phyloP scores from a whole-genome alignment of 345 rosid species.

The Geranium brycei region DNA sequence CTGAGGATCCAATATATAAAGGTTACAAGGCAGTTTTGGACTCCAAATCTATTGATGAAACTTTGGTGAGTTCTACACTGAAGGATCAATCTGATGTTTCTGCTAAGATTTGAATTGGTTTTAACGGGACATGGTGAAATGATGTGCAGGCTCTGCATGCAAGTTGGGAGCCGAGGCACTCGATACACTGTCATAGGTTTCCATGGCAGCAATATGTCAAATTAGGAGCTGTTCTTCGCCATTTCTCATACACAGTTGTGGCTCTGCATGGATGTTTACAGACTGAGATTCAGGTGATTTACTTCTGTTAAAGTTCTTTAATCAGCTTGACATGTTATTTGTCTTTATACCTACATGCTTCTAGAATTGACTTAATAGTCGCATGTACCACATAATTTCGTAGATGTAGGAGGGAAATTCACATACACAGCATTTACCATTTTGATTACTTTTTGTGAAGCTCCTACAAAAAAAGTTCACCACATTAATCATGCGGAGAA shows the following conservation, averaged over 20 bases:
- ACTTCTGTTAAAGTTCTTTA: no score
- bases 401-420: no score
- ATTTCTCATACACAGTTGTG: constrained; percentile 61
- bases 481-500: no score
- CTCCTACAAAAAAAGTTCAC: no score
- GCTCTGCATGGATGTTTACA: constrained; percentile 77
- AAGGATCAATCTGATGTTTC: background rate
- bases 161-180: constrained; percentile 82
- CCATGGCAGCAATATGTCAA: constrained; percentile 79
- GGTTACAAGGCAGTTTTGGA: constrained; percentile 69
- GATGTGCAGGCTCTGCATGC: constrained; percentile 51
- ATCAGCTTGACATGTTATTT: no score
- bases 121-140: background rate
- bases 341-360: no score
- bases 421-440: no score
- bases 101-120: background rate
- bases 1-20: constrained; percentile 45
- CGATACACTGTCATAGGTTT: constrained; percentile 35
- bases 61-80: constrained; percentile 30
- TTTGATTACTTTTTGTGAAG: no score
- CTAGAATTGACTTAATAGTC: no score
- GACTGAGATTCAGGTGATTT: constrained; percentile 65
- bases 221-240: constrained; percentile 73
- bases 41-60: constrained; percentile 66
- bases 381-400: background rate